Evolutionary conservation across 2,329 filamentous ascomycete species (phyloP).

Genomic region (Hymenoscyphus scutula): DNA sequence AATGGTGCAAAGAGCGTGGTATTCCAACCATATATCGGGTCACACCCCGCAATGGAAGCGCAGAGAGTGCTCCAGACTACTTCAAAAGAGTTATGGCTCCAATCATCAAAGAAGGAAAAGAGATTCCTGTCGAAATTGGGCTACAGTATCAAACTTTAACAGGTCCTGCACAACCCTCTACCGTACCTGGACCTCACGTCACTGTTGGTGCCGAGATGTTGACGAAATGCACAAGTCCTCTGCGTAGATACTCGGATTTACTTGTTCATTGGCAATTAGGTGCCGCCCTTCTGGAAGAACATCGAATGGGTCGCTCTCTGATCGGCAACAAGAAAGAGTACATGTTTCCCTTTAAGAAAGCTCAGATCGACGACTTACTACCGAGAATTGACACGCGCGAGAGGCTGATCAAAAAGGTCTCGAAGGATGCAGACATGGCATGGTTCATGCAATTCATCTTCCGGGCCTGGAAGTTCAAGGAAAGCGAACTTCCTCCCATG

Average conservation of each 20-base stretch:
- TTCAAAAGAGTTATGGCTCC: slow-evolving; percentile 26
- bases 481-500: slow-evolving; percentile 49
- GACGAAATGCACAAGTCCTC: slow-evolving; percentile 61
- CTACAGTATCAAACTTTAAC: slow-evolving; percentile 38
- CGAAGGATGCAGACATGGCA: slow-evolving; percentile 39
- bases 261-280: slow-evolving; percentile 67
- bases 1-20: slow-evolving; percentile 56
- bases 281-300: slow-evolving; percentile 51
- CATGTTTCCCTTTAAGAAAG: slow-evolving; percentile 35
- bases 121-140: slow-evolving; percentile 14
- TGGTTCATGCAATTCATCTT: slow-evolving; percentile 61
- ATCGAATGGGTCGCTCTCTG: slow-evolving; percentile 38
- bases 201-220: slow-evolving; percentile 60
- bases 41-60: slow-evolving; percentile 29
- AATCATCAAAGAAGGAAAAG: slow-evolving; percentile 20
- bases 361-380: slow-evolving; percentile 29
- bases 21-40: slow-evolving; percentile 58
- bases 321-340: slow-evolving; percentile 34
- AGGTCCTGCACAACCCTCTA: slow-evolving; percentile 52
- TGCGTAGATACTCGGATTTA: slow-evolving; percentile 63
- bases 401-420: slow-evolving; percentile 22
- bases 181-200: slow-evolving; percentile 54
- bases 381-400: slow-evolving; percentile 32
- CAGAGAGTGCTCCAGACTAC: slow-evolving; percentile 28
- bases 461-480: slow-evolving; percentile 55